Evolutionary conservation across 352 stramenopile genomes (phyloP), one percentile per base, ranked within the genome.

Genomic region (Phytophthora pisi): DNA sequence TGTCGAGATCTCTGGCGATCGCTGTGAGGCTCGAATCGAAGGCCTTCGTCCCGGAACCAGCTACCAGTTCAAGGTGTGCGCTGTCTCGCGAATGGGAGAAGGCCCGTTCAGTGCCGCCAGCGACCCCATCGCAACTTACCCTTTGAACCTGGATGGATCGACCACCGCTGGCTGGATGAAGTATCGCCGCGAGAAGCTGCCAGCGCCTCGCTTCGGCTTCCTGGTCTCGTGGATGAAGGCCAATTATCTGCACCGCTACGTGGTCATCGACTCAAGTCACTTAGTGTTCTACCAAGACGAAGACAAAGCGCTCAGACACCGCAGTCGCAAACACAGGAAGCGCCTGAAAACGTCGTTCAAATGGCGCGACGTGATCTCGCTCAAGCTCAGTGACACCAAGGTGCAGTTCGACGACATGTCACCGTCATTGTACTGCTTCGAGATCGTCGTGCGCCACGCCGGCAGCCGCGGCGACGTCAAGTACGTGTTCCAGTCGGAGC

Each of bases 91-190:
- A 49, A 95, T 95, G 87, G 89, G 89, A 7, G 89, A 96, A 77
- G 89, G 87, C 4, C 87, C 89, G 4, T 95, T 95, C 36, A 95
- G 86, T 61, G 53, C 77, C 3, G 76, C 86, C 1, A 94, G 84
- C 47, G 84, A 92, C 16, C 84, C 84, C 0, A 87, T 89, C 24
- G 64, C 78, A 20, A 96, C 86, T 11, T 85, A 88, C 53, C 57
- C 88, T 30, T 58, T 96, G 28, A 94, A 95, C 42, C 73, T 93
- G 26, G 80, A 91, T 57, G 86, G 87, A 3, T 79, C 71, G 0
- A 94, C 80, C 38, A 96, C 85, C 3, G 86, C 86, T 45, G 87
- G 86, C 0, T 96, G 88, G 88, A 93, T 96, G 86, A 94, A 94
- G 54, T 92, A 93, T 69, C 83, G 79, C 15, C 80, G 86, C 28